These are phyloP conservation scores for Crithidia acanthocephali DNA, from an alignment of 208 protist species.

Conservation along the genomic window DNA sequence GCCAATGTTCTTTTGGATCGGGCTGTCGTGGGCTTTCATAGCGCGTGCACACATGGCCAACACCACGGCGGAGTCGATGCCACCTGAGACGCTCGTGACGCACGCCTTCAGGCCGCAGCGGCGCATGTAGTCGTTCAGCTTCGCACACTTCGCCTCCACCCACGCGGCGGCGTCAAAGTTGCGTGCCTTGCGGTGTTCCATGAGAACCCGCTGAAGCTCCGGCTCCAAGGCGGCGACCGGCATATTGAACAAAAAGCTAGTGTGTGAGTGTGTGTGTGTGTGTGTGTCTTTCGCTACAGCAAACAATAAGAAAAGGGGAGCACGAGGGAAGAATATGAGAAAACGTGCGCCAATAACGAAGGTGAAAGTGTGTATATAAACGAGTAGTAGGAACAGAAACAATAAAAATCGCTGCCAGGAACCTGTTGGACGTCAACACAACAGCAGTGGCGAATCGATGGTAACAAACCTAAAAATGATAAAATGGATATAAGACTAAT, in stretches of 20 bases:
- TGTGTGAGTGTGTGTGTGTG: no score
- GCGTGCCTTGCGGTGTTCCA: conserved; percentile 67
- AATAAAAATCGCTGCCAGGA: no score
- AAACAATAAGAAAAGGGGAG: no score
- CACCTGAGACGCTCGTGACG: conserved; percentile 93
- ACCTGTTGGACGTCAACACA: no score
- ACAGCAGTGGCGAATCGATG: no score
- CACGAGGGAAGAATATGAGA: not conserved
- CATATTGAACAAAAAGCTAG: no score
- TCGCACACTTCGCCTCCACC: conserved; percentile 85
- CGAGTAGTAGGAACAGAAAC: not conserved
- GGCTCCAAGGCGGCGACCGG: conserved; percentile 53
- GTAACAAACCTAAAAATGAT: no score
- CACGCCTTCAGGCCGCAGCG: conserved; percentile 85
- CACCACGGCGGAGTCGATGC: conserved; percentile 95
- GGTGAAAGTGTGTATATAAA: no score
- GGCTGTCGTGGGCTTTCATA: conserved; percentile 55
- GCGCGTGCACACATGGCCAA: conserved; percentile 87
- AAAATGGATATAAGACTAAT: no score
- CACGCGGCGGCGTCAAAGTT: conserved; percentile 85
- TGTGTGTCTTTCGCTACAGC: no score
- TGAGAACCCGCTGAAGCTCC: conserved; percentile 69
- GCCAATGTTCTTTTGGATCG: conserved; percentile 91
- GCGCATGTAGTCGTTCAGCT: conserved; percentile 94
- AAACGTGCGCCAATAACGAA: not conserved